Percentiles rank a stretch among this genome's conserved stretches.
Evolutionary conservation across 2,329 filamentous ascomycete species (phyloP).

Genomic region (Sporothrix globosa): DNA sequence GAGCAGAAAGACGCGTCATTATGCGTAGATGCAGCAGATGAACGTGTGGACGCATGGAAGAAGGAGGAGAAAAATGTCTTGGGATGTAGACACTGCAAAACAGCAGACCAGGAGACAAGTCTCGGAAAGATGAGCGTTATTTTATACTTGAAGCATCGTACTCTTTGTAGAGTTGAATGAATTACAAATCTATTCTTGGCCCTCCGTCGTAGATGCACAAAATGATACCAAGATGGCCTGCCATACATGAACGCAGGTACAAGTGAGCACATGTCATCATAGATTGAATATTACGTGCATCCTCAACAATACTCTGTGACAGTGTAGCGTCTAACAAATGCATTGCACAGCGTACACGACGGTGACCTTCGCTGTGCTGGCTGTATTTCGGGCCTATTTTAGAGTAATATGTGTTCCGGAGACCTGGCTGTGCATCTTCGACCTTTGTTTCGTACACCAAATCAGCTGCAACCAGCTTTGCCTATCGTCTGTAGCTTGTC

Average conservation of each 20-base stretch:
- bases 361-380: not conserved
- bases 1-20: not conserved
- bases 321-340: too few species aligned
- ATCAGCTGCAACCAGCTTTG: too few species aligned
- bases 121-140: not conserved
- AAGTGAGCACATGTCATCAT: not conserved
- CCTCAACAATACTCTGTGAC: too few species aligned
- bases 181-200: not conserved
- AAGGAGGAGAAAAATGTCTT: not conserved
- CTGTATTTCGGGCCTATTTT: slow-evolving; percentile 17
- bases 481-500: not conserved
- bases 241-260: not conserved
- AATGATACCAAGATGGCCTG: not conserved
- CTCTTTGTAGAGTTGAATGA: too few species aligned
- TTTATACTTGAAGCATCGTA: not conserved
- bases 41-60: not conserved
- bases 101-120: not conserved
- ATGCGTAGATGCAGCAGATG: not conserved
- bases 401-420: not conserved
- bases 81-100: not conserved
- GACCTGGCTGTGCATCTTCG: not conserved
- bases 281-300: too few species aligned
- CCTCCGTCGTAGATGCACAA: not conserved
- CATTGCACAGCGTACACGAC: not conserved
- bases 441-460: too few species aligned